Conservation (phyloP, 2,329 filamentous ascomycete genomes). For the Dactylellina sp. region DNA sequence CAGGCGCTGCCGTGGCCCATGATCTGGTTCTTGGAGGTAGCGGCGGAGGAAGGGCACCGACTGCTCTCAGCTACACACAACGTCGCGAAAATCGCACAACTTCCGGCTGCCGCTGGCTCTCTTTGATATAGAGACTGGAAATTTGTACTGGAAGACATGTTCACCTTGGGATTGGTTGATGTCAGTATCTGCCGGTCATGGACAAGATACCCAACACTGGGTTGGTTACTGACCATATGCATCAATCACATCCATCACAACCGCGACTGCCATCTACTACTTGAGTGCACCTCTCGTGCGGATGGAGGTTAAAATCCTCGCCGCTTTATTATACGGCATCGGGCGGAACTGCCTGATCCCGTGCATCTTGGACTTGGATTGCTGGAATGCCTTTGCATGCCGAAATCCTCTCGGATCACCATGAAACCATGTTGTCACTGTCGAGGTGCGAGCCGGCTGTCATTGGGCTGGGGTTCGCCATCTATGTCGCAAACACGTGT, state of each 20-base stretch:
- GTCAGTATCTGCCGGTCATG: neutral
- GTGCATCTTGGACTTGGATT: neutral
- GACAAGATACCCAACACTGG: neutral
- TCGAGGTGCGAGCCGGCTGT: slow-evolving; percentile 6
- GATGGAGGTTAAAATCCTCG: neutral
- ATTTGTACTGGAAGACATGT: neutral
- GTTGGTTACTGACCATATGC: neutral
- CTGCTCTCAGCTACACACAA: neutral
- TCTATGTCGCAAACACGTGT: slow-evolving; percentile 31
- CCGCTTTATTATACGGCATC: slow-evolving; percentile 1
- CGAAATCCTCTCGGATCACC: slow-evolving; percentile 32
- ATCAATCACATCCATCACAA: too few relatives aligned
- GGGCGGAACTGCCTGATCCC: neutral
- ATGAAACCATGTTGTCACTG: slow-evolving; percentile 5
- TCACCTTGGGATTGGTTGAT: neutral
- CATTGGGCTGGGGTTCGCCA: slow-evolving; percentile 29
- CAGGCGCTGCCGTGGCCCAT: too few relatives aligned
- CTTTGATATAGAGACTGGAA: neutral
- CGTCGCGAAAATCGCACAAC: neutral
- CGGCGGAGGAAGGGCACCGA: neutral
- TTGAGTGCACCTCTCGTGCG: neutral
- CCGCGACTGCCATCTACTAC: neutral
- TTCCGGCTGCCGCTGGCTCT: neutral
- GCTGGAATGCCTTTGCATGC: neutral
- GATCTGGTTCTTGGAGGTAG: neutral